Conservation (phyloP, 805 yeast species). For the Schwanniomyces pseudopolymorphus region DNA sequence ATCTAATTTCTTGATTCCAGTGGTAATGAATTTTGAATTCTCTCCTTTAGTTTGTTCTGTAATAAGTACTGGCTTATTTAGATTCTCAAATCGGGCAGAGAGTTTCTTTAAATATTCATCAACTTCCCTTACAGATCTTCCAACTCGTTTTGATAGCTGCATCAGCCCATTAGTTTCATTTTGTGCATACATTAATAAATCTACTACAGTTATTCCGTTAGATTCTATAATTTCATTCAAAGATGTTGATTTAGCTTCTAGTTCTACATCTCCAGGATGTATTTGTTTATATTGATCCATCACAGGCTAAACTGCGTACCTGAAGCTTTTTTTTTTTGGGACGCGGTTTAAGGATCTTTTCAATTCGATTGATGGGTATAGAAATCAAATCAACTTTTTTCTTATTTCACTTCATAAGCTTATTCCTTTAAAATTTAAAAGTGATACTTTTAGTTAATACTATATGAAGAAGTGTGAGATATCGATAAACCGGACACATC, state of each 20-base stretch:
- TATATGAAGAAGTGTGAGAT: too few relatives aligned
- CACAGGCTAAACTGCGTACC: not conserved
- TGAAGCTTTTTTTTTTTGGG: not conserved
- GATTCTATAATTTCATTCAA: constrained; percentile 14
- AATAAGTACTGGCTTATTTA: not conserved
- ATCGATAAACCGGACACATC: too few relatives aligned
- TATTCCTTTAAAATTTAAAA: too few relatives aligned
- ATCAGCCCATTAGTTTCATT: constrained; percentile 8
- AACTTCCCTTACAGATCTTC: constrained; percentile 27
- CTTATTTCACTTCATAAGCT: too few relatives aligned
- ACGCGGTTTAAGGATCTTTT: not conserved
- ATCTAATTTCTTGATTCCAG: constrained; percentile 28
- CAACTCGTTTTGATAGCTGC: constrained; percentile 19
- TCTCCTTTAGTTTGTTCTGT: not conserved
- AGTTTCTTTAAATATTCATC: constrained; percentile 17
- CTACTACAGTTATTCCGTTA: constrained; percentile 27
- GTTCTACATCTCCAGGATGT: constrained; percentile 7
- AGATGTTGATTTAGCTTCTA: constrained; percentile 12
- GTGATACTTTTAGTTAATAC: too few relatives aligned
- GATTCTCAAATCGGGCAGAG: constrained; percentile 6
- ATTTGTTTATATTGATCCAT: constrained; percentile 29
- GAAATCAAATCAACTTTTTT: too few relatives aligned
- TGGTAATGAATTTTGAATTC: constrained; percentile 9
- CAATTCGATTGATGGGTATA: too few relatives aligned
- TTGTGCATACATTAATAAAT: constrained; percentile 18